Conservation (phyloP, 2,329 filamentous ascomycete species). For the Colletotrichum australisinense region DNA sequence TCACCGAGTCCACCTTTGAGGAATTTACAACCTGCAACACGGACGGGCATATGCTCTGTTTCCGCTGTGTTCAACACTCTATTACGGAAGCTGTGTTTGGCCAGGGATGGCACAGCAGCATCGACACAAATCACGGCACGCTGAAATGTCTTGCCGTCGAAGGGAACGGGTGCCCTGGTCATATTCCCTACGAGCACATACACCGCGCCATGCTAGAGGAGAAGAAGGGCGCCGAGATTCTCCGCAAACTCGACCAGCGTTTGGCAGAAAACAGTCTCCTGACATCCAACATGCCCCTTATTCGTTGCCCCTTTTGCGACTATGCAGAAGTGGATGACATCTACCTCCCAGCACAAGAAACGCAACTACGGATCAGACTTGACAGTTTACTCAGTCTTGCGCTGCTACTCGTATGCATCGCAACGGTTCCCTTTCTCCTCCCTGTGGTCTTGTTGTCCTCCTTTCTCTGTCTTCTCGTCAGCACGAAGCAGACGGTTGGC, state of each 20-base stretch:
- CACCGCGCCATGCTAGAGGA: slow-evolving; percentile 77
- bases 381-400: slow-evolving; percentile 60
- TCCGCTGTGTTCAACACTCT: slow-evolving; percentile 84
- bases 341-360: slow-evolving; percentile 68
- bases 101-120: slow-evolving; percentile 87
- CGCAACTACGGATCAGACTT: slow-evolving; percentile 67
- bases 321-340: slow-evolving; percentile 91
- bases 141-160: slow-evolving; percentile 86
- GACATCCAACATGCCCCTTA: slow-evolving; percentile 78
- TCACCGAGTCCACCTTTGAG: slow-evolving; percentile 76
- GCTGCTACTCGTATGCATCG: slow-evolving; percentile 64
- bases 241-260: slow-evolving; percentile 82
- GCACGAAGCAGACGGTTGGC: slow-evolving; percentile 55
- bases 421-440: slow-evolving; percentile 67
- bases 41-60: slow-evolving; percentile 79
- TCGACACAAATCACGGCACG: slow-evolving; percentile 78
- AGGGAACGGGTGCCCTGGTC: slow-evolving; percentile 77
- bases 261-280: slow-evolving; percentile 81
- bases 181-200: slow-evolving; percentile 76
- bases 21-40: slow-evolving; percentile 78
- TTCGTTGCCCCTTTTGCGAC: slow-evolving; percentile 89
- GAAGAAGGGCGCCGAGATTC: slow-evolving; percentile 76
- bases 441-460: slow-evolving; percentile 61
- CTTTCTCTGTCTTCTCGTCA: slow-evolving; percentile 56
- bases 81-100: slow-evolving; percentile 91